A percentile compares a stretch with the other conserved stretches of the same genome.
These are phyloP conservation scores for Tremella fuciformis DNA, from an alignment of 768 basidiomycete species.

Conservation along the genomic window DNA sequence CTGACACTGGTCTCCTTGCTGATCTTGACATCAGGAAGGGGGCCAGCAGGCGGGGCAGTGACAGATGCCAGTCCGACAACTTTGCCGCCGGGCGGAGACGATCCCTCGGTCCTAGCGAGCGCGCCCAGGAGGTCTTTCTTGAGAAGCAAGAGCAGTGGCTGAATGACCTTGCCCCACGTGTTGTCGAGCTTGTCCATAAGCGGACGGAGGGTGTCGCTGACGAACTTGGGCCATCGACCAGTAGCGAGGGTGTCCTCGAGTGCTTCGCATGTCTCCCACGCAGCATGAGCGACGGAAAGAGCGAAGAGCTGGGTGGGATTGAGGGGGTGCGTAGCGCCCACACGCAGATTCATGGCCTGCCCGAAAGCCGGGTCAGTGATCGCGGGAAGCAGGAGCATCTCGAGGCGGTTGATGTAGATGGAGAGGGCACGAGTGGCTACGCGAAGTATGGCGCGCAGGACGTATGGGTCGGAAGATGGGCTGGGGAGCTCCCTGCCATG, in stretches of 20 bases:
- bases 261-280: conserved; percentile 52
- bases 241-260: conserved; percentile 49
- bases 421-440: conserved; percentile 46
- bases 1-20: conserved; percentile 28
- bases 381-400: conserved; percentile 74
- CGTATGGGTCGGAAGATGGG: conserved; percentile 48
- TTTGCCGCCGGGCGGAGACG: conserved; percentile 41
- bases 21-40: conserved; percentile 17
- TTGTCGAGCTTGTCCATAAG: conserved; percentile 52
- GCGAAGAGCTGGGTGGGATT: conserved; percentile 47
- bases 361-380: conserved; percentile 76
- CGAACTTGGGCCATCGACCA: conserved; percentile 47
- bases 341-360: conserved; percentile 70
- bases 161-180: conserved; percentile 49
- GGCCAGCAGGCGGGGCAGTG: conserved; percentile 26
- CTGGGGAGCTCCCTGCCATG: conserved; percentile 39
- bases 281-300: conserved; percentile 49
- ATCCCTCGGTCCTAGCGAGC: conserved; percentile 34
- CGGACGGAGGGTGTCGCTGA: conserved; percentile 46
- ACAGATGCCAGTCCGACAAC: conserved; percentile 33
- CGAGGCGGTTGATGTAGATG: conserved; percentile 57
- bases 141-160: conserved; percentile 43
- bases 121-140: conserved; percentile 42
- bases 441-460: conserved; percentile 50
- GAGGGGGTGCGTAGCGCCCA: conserved; percentile 32